These are phyloP conservation scores for Poa annua DNA, from an alignment of 176 grass and related monocot genomes.

Conservation along the genomic window DNA sequence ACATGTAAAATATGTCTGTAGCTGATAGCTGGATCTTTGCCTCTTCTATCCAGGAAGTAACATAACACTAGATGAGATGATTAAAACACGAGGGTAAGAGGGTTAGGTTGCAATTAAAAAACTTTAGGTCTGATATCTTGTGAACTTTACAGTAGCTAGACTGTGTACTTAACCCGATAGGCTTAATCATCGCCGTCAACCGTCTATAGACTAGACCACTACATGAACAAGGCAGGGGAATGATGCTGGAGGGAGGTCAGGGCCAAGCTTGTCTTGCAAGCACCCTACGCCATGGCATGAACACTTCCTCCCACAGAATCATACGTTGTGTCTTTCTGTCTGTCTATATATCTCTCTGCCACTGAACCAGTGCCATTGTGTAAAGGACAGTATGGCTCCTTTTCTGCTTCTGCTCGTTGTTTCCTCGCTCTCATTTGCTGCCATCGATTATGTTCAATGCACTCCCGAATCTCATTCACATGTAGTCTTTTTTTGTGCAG, in stretches of 20 bases:
- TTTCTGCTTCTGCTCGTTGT: constrained; percentile 61
- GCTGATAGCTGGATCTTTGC: constrained; percentile 44
- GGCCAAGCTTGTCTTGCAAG: constrained; percentile 83
- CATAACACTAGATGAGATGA: constrained; percentile 62
- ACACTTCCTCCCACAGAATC: constrained; percentile 53
- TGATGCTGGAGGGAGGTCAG: constrained; percentile 85
- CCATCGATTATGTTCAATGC: constrained; percentile 51
- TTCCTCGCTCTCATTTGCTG: constrained; percentile 51
- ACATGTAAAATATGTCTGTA: constrained; percentile 42
- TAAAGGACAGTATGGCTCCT: constrained; percentile 72
- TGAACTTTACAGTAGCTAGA: constrained; percentile 35
- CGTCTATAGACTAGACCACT: constrained; percentile 54
- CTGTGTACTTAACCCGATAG: constrained; percentile 55
- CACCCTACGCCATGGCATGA: constrained; percentile 52
- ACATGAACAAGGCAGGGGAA: constrained; percentile 54
- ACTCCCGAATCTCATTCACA: constrained; percentile 40
- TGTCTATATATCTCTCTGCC: constrained; percentile 57
- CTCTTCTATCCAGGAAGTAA: constrained; percentile 48
- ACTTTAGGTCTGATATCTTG: constrained; percentile 45
- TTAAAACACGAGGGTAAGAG: constrained; percentile 44
- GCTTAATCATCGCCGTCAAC: constrained; percentile 43
- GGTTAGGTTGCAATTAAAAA: constrained; percentile 32
- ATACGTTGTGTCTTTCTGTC: constrained; percentile 56
- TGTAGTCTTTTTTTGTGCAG: constrained; percentile 44
- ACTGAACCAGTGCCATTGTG: constrained; percentile 47